A percentile compares a stretch with the other conserved stretches of the same genome.
Conservation (phyloP, 2,329 filamentous ascomycete genomes). For the Penicillium griseofulvum region DNA sequence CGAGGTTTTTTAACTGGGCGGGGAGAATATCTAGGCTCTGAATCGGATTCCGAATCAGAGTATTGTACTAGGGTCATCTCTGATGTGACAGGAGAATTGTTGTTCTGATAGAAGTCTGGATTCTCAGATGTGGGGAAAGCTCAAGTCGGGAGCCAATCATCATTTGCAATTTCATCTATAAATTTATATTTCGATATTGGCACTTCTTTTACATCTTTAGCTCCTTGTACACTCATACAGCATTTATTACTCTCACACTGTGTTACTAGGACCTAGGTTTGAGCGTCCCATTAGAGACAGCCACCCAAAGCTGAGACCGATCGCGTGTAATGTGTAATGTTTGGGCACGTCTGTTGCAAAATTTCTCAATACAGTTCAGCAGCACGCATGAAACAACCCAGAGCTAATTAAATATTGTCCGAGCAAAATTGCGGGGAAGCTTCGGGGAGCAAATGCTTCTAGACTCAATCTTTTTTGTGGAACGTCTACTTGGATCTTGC, state of each 20-base stretch:
- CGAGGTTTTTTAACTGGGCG: conserved; percentile 25
- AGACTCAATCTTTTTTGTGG: background rate
- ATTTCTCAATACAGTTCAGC: background rate
- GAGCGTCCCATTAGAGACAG: background rate
- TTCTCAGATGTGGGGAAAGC: background rate
- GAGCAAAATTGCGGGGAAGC: background rate
- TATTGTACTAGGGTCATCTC: conserved; percentile 66
- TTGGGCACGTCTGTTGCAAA: background rate
- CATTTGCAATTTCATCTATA: background rate
- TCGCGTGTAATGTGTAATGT: background rate
- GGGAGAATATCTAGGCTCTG: conserved; percentile 22
- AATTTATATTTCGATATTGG: background rate
- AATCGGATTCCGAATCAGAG: conserved; percentile 47
- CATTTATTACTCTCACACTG: background rate
- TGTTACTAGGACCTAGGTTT: background rate
- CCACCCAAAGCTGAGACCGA: background rate
- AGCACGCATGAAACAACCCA: background rate
- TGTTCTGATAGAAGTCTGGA: background rate
- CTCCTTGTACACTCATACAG: background rate
- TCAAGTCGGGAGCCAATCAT: background rate
- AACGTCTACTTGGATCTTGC: background rate
- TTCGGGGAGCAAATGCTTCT: background rate
- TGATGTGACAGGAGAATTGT: background rate
- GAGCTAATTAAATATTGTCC: background rate
- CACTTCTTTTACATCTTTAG: background rate